Conservation (phyloP, 2,329 filamentous ascomycete genomes). For the Fusarium sp. region DNA sequence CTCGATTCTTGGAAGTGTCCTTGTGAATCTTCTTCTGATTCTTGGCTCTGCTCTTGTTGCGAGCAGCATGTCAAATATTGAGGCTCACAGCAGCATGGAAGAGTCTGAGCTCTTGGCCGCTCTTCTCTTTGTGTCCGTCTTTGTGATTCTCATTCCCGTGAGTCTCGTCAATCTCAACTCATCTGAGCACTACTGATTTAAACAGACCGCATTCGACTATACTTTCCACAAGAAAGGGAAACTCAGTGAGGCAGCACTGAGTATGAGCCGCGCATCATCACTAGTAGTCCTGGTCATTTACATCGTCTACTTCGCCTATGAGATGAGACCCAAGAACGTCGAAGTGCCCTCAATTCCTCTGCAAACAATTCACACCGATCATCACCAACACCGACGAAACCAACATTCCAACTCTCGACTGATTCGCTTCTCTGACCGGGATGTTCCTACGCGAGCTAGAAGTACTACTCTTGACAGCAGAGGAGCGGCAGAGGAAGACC, state of each 20-base stretch:
- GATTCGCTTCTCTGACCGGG: constrained; percentile 49
- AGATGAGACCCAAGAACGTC: constrained; percentile 71
- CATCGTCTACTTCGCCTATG: constrained; percentile 78
- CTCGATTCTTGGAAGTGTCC: constrained; percentile 78
- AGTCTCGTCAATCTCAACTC: not conserved
- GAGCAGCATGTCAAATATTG: constrained; percentile 74
- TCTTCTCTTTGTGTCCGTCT: constrained; percentile 53
- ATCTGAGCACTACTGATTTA: not conserved
- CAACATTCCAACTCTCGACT: constrained; percentile 36
- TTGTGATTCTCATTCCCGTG: constrained; percentile 54
- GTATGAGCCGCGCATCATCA: constrained; percentile 81
- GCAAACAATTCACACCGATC: constrained; percentile 63
- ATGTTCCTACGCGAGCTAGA: constrained; percentile 18
- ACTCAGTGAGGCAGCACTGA: constrained; percentile 72
- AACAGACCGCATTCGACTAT: constrained; percentile 55
- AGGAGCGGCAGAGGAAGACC: constrained; percentile 15
- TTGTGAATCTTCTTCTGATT: constrained; percentile 81
- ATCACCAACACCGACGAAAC: constrained; percentile 12
- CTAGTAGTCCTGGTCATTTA: constrained; percentile 80
- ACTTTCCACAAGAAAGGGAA: constrained; percentile 66
- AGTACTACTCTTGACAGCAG: constrained; percentile 32
- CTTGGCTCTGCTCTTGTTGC: constrained; percentile 80
- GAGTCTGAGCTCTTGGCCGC: constrained; percentile 52
- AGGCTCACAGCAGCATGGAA: constrained; percentile 60
- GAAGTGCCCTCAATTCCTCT: constrained; percentile 79